phyloP scores from a whole-genome alignment of 768 basidiomycete genomes.

The Tylopilus felleus region DNA sequence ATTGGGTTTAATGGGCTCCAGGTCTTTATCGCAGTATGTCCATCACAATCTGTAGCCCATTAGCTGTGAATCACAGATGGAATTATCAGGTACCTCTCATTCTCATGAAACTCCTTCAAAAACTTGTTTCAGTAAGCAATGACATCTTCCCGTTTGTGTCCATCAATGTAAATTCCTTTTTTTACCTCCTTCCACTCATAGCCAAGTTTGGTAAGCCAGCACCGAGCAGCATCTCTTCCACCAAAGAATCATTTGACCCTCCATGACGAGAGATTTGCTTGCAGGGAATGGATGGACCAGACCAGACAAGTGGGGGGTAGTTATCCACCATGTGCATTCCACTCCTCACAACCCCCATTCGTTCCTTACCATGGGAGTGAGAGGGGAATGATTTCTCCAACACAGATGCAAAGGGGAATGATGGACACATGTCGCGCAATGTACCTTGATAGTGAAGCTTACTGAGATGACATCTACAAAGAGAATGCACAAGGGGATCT shows the following conservation, averaged over 20 bases:
- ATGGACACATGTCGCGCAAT: neutral
- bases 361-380: neutral
- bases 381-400: neutral
- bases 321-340: neutral
- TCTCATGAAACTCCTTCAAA: neutral
- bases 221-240: slow-evolving; percentile 13
- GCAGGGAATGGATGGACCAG: neutral
- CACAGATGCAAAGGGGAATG: neutral
- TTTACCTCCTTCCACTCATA: slow-evolving; percentile 22
- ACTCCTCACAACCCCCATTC: neutral
- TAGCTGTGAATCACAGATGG: no score
- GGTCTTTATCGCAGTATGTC: neutral
- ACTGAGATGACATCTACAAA: neutral
- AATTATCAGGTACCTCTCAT: neutral
- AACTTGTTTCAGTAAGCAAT: neutral
- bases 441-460: neutral
- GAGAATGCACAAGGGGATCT: neutral
- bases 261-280: neutral
- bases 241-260: neutral
- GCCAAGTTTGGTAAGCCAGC: slow-evolving; percentile 34
- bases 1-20: neutral
- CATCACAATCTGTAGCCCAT: no score
- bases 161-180: slow-evolving; percentile 15
- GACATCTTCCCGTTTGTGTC: neutral
- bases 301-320: neutral